These are phyloP conservation scores for Axilococcus clingmanii DNA, from an alignment of 139 green algal genomes.

Conservation along the genomic window DNA sequence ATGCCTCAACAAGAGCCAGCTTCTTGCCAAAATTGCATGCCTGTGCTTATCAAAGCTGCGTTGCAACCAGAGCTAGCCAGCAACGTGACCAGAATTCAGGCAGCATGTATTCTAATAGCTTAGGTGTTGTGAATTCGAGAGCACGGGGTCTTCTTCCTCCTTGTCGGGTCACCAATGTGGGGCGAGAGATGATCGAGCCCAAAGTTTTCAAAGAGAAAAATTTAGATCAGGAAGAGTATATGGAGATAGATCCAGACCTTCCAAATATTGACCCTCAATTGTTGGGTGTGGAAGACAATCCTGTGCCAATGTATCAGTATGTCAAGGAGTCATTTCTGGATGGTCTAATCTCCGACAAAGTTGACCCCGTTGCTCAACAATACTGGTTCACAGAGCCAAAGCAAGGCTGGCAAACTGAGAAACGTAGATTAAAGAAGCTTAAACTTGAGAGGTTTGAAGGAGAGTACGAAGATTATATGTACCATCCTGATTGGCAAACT, in stretches of 20 bases:
- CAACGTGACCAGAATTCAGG: too few species aligned
- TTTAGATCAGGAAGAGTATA: conserved; percentile 14
- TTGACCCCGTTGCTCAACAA: conserved; percentile 18
- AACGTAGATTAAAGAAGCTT: conserved; percentile 10
- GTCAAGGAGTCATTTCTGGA: conserved; percentile 27
- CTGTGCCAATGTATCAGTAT: conserved; percentile 15
- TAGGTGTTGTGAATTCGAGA: too few species aligned
- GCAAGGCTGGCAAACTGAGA: conserved; percentile 19
- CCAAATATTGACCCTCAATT: conserved; percentile 7
- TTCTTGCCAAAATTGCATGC: too few species aligned
- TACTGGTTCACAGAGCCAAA: conserved; percentile 36
- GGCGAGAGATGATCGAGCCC: conserved; percentile 8
- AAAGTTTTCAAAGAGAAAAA: background rate
- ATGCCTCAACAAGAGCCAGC: too few species aligned
- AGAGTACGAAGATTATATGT: background rate
- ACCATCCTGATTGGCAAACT: background rate
- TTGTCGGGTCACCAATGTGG: conserved; percentile 15
- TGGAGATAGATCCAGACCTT: conserved; percentile 17
- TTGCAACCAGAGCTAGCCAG: too few species aligned
- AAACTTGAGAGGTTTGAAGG: background rate
- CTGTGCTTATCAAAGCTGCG: too few species aligned
- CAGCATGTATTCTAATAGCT: too few species aligned
- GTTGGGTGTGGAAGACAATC: too few species aligned
- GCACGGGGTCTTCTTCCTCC: background rate
- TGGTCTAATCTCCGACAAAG: conserved; percentile 14